phyloP scores from a whole-genome alignment of 2,329 filamentous ascomycete species.

The Epichloe sibirici region DNA sequence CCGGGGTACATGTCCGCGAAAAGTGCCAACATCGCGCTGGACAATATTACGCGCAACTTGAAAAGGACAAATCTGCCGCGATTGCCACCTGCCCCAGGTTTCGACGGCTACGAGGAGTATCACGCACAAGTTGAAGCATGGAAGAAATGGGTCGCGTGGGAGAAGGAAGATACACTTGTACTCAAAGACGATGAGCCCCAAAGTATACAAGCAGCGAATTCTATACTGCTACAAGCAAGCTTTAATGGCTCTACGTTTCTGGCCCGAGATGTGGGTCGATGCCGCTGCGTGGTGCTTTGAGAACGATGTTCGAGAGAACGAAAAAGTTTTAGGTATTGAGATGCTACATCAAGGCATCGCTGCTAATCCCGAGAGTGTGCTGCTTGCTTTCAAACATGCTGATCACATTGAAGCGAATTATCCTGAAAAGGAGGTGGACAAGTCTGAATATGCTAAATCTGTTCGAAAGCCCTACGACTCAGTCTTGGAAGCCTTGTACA shows the following conservation, averaged over 20 bases:
- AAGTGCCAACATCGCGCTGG: slow-evolving; percentile 78
- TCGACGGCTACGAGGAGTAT: slow-evolving; percentile 78
- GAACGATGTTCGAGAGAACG: slow-evolving; percentile 54
- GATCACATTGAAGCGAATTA: slow-evolving; percentile 76
- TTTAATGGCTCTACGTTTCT: slow-evolving; percentile 84
- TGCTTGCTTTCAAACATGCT: slow-evolving; percentile 79
- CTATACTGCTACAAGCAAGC: slow-evolving; percentile 90
- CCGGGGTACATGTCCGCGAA: slow-evolving; percentile 93
- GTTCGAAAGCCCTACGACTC: slow-evolving; percentile 76
- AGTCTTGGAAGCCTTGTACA: slow-evolving; percentile 78
- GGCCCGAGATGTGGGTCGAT: slow-evolving; percentile 92
- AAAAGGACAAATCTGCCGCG: slow-evolving; percentile 66
- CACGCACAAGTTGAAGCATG: slow-evolving; percentile 74
- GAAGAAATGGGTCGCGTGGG: slow-evolving; percentile 92
- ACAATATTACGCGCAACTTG: slow-evolving; percentile 71
- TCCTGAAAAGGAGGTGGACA: slow-evolving; percentile 63
- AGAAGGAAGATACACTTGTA: slow-evolving; percentile 83
- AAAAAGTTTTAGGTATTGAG: slow-evolving; percentile 50
- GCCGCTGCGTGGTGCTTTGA: slow-evolving; percentile 86
- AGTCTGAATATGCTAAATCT: slow-evolving; percentile 63
- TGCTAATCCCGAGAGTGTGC: slow-evolving; percentile 86
- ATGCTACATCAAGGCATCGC: slow-evolving; percentile 72
- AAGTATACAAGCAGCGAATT: slow-evolving; percentile 64
- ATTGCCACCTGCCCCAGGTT: slow-evolving; percentile 72
- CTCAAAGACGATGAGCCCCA: slow-evolving; percentile 69